A percentile compares a stretch with the other conserved stretches of the same genome.
Conservation (phyloP, 1,284 basidiomycete species). For the Boletus sp. region DNA sequence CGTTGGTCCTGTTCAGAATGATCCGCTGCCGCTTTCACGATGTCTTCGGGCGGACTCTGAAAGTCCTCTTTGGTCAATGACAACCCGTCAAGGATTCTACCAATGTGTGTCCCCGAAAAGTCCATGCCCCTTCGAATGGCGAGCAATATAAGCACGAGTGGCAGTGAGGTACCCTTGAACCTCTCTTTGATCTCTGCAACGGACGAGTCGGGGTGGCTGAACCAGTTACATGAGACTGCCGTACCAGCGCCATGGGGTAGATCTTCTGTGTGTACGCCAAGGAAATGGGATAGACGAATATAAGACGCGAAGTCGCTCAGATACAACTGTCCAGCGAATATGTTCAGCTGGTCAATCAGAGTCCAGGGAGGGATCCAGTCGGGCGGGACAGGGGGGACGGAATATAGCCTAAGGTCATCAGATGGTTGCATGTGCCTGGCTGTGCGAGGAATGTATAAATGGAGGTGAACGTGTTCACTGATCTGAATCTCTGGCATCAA, state of each 20-base stretch:
- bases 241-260: not conserved
- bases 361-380: not conserved
- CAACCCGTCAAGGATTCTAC: not conserved
- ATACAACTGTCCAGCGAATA: constrained; percentile 5
- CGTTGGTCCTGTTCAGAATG: not conserved
- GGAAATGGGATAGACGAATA: not conserved
- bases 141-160: not conserved
- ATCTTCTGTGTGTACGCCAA: not conserved
- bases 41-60: too few relatives aligned
- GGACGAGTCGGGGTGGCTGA: not conserved
- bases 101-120: not conserved
- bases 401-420: not conserved
- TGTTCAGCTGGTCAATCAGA: constrained; percentile 1
- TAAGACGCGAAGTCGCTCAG: not conserved
- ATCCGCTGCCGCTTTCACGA: not conserved
- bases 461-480: constrained; percentile 7
- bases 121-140: not conserved
- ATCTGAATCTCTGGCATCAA: constrained; percentile 2
- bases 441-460: not conserved
- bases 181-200: not conserved
- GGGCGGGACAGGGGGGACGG: not conserved
- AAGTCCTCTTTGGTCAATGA: not conserved
- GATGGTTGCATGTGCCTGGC: constrained; percentile 3
- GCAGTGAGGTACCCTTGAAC: not conserved
- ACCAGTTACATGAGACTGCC: not conserved